Conservation (phyloP, 73 alveolate genomes). For the Urostyla sp. region DNA sequence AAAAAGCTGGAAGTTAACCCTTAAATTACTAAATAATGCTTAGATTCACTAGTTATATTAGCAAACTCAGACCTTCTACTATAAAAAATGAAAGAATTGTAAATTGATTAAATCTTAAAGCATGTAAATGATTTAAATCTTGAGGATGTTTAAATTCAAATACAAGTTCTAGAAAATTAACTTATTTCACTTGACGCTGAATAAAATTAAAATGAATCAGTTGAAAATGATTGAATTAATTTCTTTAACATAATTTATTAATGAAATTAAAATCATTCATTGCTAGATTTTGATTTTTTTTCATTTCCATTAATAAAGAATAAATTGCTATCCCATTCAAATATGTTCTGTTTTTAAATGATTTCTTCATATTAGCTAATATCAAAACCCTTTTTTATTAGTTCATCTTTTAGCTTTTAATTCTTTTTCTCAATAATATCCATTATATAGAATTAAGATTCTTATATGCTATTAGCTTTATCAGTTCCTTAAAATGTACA, state of each 20-base stretch:
- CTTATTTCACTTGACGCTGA: neutral
- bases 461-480: slow-evolving; percentile 14
- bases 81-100: slow-evolving; percentile 23
- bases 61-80: slow-evolving; percentile 39
- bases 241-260: too few species aligned
- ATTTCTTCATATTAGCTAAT: neutral
- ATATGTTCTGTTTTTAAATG: slow-evolving; percentile 2
- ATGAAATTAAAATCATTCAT: too few species aligned
- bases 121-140: neutral
- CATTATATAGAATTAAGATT: slow-evolving; percentile 4
- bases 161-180: slow-evolving; percentile 27
- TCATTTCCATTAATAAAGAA: too few species aligned
- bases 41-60: slow-evolving; percentile 1
- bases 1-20: neutral
- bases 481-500: slow-evolving; percentile 9
- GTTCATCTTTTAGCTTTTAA: neutral
- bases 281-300: too few species aligned
- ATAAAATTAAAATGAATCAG: neutral
- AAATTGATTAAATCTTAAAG: slow-evolving; percentile 5
- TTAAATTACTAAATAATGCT: slow-evolving; percentile 1
- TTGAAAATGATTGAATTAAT: too few species aligned
- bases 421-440: slow-evolving; percentile 16
- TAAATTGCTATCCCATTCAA: slow-evolving; percentile 45
- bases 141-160: slow-evolving; percentile 35
- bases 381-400: slow-evolving; percentile 11